Evolutionary conservation across 2,329 filamentous ascomycete species (phyloP).

Genomic region (Fusarium falciforme): DNA sequence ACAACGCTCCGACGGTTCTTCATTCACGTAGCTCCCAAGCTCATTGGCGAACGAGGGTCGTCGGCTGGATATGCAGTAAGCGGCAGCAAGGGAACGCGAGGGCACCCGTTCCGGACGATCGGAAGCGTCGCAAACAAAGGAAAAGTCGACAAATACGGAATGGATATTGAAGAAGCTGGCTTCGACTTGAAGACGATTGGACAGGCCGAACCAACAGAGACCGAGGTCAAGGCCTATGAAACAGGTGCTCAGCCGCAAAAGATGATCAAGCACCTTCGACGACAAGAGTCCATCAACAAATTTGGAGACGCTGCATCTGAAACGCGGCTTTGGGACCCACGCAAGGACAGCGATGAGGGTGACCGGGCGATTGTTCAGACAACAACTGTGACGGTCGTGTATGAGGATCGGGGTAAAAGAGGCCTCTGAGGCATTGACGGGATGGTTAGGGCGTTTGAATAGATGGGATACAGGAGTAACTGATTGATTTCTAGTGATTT

Average conservation of each 20-base stretch:
- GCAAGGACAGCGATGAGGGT: constrained; percentile 24
- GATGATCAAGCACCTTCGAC: constrained; percentile 33
- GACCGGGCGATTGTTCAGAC: constrained; percentile 41
- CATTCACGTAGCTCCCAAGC: constrained; percentile 43
- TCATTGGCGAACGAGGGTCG: constrained; percentile 37
- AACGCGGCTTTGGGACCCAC: constrained; percentile 18
- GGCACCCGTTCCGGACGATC: constrained; percentile 36
- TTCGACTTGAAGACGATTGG: constrained; percentile 40
- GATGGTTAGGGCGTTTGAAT: not conserved
- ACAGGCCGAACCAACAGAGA: constrained; percentile 34
- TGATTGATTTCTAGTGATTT: not conserved
- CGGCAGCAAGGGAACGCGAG: constrained; percentile 13
- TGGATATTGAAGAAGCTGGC: constrained; percentile 16
- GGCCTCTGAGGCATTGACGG: not conserved
- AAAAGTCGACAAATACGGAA: constrained; percentile 17
- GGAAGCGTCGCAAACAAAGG: constrained; percentile 12
- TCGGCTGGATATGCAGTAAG: constrained; percentile 12
- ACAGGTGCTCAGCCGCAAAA: constrained; percentile 23
- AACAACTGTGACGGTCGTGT: constrained; percentile 40
- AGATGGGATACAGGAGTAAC: not conserved
- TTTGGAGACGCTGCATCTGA: constrained; percentile 25
- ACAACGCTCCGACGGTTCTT: constrained; percentile 52
- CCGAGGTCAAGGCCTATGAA: constrained; percentile 22
- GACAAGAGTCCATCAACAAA: constrained; percentile 39
- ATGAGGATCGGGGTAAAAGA: constrained; percentile 25